Evolutionary conservation across 192 early-diverging fungal genomes (phyloP).

Genomic region (Podila minutissima): DNA sequence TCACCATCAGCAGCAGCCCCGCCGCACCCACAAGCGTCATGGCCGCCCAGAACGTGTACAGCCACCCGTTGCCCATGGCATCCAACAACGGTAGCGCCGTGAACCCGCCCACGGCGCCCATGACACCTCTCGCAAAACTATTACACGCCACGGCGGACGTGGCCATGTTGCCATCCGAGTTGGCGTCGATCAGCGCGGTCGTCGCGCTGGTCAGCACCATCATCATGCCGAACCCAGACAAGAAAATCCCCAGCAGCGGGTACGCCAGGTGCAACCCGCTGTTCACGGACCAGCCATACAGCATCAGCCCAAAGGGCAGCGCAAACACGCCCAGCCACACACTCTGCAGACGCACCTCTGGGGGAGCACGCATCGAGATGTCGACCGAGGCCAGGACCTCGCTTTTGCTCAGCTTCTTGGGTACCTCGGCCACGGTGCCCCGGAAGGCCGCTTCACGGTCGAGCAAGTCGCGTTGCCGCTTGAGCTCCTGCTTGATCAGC

Average conservation of each 20-base stretch:
- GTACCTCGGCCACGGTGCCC: neutral
- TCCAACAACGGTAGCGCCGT: conserved; percentile 15
- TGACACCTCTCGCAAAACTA: conserved; percentile 41
- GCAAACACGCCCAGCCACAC: conserved; percentile 41
- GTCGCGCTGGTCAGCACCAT: conserved; percentile 40
- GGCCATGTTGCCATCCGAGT: conserved; percentile 41
- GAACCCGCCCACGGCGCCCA: conserved; percentile 30
- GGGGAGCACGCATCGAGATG: conserved; percentile 27
- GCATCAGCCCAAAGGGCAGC: conserved; percentile 33
- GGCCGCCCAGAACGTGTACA: conserved; percentile 38
- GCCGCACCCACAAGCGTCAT: conserved; percentile 20
- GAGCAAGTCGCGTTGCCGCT: conserved; percentile 9
- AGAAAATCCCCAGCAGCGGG: conserved; percentile 23
- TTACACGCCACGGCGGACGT: conserved; percentile 41
- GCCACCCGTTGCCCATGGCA: conserved; percentile 37
- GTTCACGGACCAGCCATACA: conserved; percentile 47
- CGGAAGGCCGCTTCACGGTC: conserved; percentile 25
- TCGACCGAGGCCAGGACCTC: conserved; percentile 7
- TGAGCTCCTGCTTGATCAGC: conserved; percentile 39
- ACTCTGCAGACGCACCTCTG: conserved; percentile 45
- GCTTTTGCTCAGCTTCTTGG: conserved; percentile 7
- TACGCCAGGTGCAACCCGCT: conserved; percentile 5
- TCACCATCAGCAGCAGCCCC: conserved; percentile 18
- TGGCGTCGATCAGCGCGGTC: conserved; percentile 40
- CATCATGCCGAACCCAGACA: conserved; percentile 43